These are phyloP conservation scores for Cyclocybe cylindracea DNA, from an alignment of 768 basidiomycete species.

Conservation along the genomic window DNA sequence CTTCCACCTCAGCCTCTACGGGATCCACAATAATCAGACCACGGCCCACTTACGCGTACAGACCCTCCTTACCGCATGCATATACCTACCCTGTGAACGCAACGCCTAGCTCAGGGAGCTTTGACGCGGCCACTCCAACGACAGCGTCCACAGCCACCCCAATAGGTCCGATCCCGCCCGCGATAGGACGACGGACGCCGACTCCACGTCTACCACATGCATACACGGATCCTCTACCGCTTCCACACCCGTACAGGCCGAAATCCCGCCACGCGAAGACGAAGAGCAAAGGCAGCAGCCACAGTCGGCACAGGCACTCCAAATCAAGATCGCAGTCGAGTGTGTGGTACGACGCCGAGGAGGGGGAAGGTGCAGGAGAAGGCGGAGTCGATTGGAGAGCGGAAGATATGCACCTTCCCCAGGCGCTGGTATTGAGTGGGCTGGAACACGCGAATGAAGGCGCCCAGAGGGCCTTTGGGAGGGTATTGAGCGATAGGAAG, in stretches of 20 bases:
- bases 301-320: constrained; percentile 9
- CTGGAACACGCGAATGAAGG: constrained; percentile 60
- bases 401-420: constrained; percentile 40
- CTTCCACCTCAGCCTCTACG: too few species aligned
- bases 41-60: not conserved
- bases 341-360: too few species aligned
- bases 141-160: too few species aligned
- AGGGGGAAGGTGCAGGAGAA: constrained; percentile 1
- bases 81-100: too few species aligned
- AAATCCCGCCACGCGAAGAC: constrained; percentile 3
- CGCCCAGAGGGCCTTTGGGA: constrained; percentile 59
- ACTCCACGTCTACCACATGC: constrained; percentile 26
- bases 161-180: too few species aligned
- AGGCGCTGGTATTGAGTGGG: constrained; percentile 67
- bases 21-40: not conserved
- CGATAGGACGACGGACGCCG: not conserved
- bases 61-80: too few species aligned
- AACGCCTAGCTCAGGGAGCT: not conserved
- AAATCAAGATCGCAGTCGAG: constrained; percentile 2
- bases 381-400: constrained; percentile 9
- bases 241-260: not conserved
- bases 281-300: not conserved
- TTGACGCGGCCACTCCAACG: too few species aligned
- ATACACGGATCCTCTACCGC: constrained; percentile 34
- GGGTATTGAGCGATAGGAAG: constrained; percentile 51